Evolutionary conservation across 2,329 filamentous ascomycete species (phyloP).

Genomic region (Fusarium concolor): DNA sequence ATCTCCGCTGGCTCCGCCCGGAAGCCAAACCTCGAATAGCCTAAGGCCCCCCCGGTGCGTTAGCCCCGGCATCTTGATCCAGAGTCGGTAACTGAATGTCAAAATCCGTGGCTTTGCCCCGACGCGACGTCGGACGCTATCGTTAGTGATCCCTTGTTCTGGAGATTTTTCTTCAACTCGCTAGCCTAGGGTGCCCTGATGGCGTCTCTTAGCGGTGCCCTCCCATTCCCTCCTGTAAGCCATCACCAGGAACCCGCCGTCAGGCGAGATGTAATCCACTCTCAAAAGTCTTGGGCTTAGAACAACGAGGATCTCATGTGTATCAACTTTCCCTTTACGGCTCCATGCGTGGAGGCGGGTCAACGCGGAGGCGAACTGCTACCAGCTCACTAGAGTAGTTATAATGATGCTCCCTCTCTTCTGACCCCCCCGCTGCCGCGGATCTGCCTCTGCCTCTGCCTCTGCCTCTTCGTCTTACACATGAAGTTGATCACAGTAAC

Average conservation of each 20-base stretch:
- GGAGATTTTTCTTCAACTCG: not conserved
- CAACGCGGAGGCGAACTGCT: constrained; percentile 14
- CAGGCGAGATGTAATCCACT: constrained; percentile 33
- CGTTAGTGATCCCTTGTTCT: constrained; percentile 4
- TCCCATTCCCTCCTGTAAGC: constrained; percentile 13
- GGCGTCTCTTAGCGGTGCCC: constrained; percentile 28
- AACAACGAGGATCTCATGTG: not conserved
- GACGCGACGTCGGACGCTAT: constrained; percentile 35
- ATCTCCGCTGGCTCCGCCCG: constrained; percentile 2
- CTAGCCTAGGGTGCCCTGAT: constrained; percentile 2
- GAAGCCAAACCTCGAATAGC: constrained; percentile 23
- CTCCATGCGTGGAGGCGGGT: constrained; percentile 36
- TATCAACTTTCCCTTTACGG: constrained; percentile 17
- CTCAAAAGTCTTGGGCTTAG: constrained; percentile 1
- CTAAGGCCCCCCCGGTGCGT: constrained; percentile 21
- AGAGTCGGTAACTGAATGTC: constrained; percentile 32
- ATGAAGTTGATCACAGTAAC: not conserved
- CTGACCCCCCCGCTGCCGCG: constrained; percentile 3
- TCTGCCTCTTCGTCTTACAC: constrained; percentile 5
- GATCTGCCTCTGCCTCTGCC: constrained; percentile 54
- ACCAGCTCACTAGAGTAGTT: constrained; percentile 26
- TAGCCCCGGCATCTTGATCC: constrained; percentile 29
- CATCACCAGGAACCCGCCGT: constrained; percentile 40
- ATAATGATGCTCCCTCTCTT: constrained; percentile 36
- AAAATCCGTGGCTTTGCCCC: constrained; percentile 37